phyloP scores from a whole-genome alignment of 2,329 filamentous ascomycete genomes.

The Rhinocladiella mackenziei region DNA sequence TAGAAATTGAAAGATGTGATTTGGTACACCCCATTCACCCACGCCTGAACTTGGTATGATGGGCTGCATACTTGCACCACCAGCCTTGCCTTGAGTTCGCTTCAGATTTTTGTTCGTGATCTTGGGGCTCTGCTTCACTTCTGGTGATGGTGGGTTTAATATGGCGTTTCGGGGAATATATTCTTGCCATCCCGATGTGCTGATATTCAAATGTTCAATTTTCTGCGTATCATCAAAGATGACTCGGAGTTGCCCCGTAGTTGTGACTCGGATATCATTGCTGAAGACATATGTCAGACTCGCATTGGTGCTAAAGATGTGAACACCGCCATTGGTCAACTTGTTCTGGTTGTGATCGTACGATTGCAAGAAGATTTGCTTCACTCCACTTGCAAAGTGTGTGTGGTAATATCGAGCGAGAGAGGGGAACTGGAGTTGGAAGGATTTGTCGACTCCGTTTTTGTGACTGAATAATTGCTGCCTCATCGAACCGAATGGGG shows the following conservation, averaged over 20 bases:
- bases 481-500: constrained; percentile 69
- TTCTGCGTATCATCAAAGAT: constrained; percentile 75
- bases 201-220: constrained; percentile 81
- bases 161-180: constrained; percentile 66
- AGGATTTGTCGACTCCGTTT: constrained; percentile 64
- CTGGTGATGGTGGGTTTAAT: constrained; percentile 45
- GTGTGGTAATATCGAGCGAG: constrained; percentile 86
- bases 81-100: constrained; percentile 40
- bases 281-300: constrained; percentile 88
- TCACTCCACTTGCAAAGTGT: constrained; percentile 81
- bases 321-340: constrained; percentile 61
- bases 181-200: constrained; percentile 72
- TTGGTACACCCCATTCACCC: constrained; percentile 52
- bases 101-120: constrained; percentile 55
- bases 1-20: constrained; percentile 56
- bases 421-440: constrained; percentile 77
- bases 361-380: constrained; percentile 78
- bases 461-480: constrained; percentile 60
- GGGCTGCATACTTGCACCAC: constrained; percentile 34
- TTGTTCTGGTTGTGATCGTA: constrained; percentile 61
- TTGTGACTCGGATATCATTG: constrained; percentile 76
- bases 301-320: constrained; percentile 70
- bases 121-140: constrained; percentile 55
- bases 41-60: constrained; percentile 41
- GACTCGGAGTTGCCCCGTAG: constrained; percentile 70